Conservation (phyloP, 1,284 basidiomycete genomes). For the Irpex rosettiformis region DNA sequence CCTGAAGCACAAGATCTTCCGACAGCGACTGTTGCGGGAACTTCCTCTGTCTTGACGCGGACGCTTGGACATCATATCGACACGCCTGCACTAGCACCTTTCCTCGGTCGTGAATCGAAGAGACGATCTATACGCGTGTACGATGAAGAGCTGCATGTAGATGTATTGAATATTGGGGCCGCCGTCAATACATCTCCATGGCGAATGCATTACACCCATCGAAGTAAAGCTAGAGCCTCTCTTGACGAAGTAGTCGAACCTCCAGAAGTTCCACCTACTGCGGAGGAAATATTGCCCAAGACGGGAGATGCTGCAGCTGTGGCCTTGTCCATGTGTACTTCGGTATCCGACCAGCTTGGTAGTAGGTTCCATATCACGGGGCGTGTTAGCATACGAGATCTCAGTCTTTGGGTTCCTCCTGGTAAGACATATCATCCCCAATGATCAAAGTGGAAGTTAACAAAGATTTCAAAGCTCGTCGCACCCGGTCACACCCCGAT, state of each 20-base stretch:
- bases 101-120: constrained; percentile 57
- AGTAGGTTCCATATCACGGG: constrained; percentile 69
- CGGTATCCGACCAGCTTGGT: constrained; percentile 13
- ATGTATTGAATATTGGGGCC: constrained; percentile 33
- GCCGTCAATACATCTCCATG: constrained; percentile 22
- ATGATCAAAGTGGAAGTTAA: neutral
- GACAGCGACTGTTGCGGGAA: neutral
- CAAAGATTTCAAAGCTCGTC: constrained; percentile 36
- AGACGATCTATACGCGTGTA: constrained; percentile 55
- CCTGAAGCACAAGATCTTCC: neutral
- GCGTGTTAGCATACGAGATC: constrained; percentile 58
- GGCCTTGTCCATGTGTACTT: neutral
- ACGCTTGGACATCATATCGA: constrained; percentile 69
- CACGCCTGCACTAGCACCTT: constrained; percentile 66
- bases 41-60: constrained; percentile 43
- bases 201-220: constrained; percentile 42
- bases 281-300: neutral
- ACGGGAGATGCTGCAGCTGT: neutral
- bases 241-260: constrained; percentile 27
- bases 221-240: constrained; percentile 39
- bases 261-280: constrained; percentile 4
- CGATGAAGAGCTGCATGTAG: constrained; percentile 41
- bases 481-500: constrained; percentile 27
- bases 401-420: constrained; percentile 56
- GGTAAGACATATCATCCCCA: constrained; percentile 34